Evolutionary conservation across 179 eudicot species (phyloP).

Genomic region (Sideroxylon spinosum): DNA sequence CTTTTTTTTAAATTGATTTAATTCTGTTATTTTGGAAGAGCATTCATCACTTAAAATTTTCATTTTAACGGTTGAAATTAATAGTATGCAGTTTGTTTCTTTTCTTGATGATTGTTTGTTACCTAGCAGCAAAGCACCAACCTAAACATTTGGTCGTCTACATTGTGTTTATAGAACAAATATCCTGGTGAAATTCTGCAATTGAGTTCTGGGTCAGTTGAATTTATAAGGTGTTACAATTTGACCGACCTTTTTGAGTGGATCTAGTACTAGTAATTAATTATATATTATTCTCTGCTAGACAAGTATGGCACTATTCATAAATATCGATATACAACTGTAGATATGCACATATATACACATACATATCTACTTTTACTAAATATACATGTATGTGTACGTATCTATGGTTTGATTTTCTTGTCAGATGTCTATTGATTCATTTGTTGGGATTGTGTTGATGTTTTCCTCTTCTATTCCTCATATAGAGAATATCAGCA

Average conservation of each 20-base stretch:
- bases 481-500: slow-evolving; percentile 75
- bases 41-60: neutral
- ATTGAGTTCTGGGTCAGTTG: neutral
- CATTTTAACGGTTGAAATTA: neutral
- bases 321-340: no score
- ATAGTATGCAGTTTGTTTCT: neutral
- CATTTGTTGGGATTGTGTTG: neutral
- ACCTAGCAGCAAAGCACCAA: slow-evolving; percentile 1
- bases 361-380: neutral
- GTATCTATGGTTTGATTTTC: no score
- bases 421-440: neutral
- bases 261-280: neutral
- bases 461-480: neutral
- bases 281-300: neutral
- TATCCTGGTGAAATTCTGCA: neutral
- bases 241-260: neutral
- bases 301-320: neutral
- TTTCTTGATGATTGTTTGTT: neutral
- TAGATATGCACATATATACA: neutral
- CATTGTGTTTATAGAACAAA: neutral
- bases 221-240: neutral
- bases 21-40: neutral
- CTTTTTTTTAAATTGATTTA: neutral
- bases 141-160: neutral
- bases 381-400: neutral